Conservation (phyloP, 1,139 yeast species). For the Candida dubliniensis region DNA sequence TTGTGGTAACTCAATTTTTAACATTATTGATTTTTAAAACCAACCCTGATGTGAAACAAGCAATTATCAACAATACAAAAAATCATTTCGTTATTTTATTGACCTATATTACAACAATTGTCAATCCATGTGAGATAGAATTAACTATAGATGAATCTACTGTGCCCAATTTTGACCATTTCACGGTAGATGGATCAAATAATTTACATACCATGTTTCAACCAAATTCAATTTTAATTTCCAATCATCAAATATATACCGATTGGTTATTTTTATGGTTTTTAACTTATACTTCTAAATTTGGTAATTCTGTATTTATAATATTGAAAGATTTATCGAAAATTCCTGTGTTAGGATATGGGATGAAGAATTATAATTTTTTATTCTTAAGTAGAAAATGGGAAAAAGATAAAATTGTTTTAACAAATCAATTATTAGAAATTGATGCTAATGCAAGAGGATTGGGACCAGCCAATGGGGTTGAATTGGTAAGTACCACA, state of each 20-base stretch:
- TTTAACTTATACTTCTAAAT: conserved; percentile 64
- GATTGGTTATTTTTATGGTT: conserved; percentile 97
- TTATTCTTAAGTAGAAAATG: conserved; percentile 83
- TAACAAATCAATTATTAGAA: conserved; percentile 55
- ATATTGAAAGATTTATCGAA: conserved; percentile 74
- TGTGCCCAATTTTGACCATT: conserved; percentile 20
- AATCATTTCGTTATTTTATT: conserved; percentile 49
- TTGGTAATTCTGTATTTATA: conserved; percentile 68
- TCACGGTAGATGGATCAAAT: conserved; percentile 23
- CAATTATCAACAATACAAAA: conserved; percentile 48
- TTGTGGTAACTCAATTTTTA: conserved; percentile 43
- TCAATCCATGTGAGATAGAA: conserved; percentile 42
- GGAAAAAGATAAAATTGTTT: conserved; percentile 65
- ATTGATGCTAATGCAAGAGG: conserved; percentile 57
- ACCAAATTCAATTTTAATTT: conserved; percentile 61
- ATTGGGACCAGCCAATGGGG: conserved; percentile 54
- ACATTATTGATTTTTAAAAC: conserved; percentile 28
- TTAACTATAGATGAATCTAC: conserved; percentile 39
- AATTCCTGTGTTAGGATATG: conserved; percentile 81
- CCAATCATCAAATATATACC: conserved; percentile 91
- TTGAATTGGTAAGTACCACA: conserved; percentile 31
- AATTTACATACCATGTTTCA: conserved; percentile 34
- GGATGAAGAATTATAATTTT: conserved; percentile 80
- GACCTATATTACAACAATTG: conserved; percentile 41
- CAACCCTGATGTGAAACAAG: conserved; percentile 30